These are phyloP conservation scores for Komagataella kurtzmanii DNA, from an alignment of 805 yeast species.

Conservation along the genomic window DNA sequence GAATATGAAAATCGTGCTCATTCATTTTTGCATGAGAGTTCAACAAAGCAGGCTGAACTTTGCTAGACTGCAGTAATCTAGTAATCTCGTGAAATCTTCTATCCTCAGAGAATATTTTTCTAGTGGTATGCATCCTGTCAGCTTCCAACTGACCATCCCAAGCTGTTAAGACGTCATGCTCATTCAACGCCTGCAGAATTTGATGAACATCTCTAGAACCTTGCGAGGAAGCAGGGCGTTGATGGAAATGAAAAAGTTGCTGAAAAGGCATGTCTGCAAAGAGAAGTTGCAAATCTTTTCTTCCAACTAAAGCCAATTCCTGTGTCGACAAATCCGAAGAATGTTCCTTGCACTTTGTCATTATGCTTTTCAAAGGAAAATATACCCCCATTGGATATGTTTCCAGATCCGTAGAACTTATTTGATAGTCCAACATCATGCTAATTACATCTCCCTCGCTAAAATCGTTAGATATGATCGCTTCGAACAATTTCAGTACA, in stretches of 20 bases:
- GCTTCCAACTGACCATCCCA: constrained; percentile 66
- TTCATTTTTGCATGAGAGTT: constrained; percentile 22
- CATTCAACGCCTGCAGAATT: constrained; percentile 22
- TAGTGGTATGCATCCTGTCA: constrained; percentile 54
- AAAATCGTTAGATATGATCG: constrained; percentile 38
- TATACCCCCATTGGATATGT: constrained; percentile 64
- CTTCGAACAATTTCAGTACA: constrained; percentile 48
- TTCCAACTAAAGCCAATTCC: constrained; percentile 45
- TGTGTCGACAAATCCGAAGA: constrained; percentile 5
- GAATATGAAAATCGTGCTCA: constrained; percentile 42
- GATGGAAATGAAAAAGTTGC: background rate
- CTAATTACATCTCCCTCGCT: constrained; percentile 42
- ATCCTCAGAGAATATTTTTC: constrained; percentile 63
- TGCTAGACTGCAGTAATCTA: constrained; percentile 55
- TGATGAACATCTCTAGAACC: constrained; percentile 25
- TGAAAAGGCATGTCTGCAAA: background rate
- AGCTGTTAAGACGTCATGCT: constrained; percentile 35
- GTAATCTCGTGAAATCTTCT: constrained; percentile 70
- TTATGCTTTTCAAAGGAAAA: constrained; percentile 51
- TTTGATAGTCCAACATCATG: constrained; percentile 43
- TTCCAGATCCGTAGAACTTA: constrained; percentile 39
- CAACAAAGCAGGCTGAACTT: constrained; percentile 38
- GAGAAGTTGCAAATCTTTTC: constrained; percentile 41
- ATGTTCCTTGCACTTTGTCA: constrained; percentile 27
- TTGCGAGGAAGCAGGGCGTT: background rate